Base-by-base conservation (phyloP, 2,329 filamentous ascomycete genomes). In the Fusarium udum region DNA sequence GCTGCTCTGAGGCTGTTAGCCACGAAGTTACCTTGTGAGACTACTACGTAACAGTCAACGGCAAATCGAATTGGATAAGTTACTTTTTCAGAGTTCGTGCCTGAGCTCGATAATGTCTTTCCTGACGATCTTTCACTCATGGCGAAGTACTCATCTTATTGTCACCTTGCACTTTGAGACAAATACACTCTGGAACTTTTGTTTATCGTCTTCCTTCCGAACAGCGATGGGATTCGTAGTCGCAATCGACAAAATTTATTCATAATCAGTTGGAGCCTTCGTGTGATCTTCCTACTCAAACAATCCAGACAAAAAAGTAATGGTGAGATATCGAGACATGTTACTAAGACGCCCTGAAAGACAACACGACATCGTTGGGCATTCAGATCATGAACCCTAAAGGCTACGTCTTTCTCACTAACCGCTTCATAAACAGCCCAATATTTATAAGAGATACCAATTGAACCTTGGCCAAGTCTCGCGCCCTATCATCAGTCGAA, bases 121-220 rank as follows among this genome's bases (percentile, higher is more conserved):
- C 20, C 31, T 32, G 37, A 22, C 45, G 24, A 51, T 53, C 12
- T 36, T 32, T 32, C 34, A 8, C 16, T 31, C 9, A 45, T 31
- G 13, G 42, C 31, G 32, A 48, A 18, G 40, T 16, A 31, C 42
- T 34, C 39, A 18, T 46, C 31, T 49, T 37, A 62, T 34, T 28
- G 57, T 46, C 40, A 26, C 34, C 51, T 28, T 31, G 42, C 26
- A 42, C 26, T 55, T 42, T n/a, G 7, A 55, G 51, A 55, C 36
- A 3, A 24, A 18, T n/a, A 13, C 11, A 4, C 24, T 18, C 36
- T 36, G 56, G 64, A 62, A 68, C 64, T 63, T 69, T 68, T 68
- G 56, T 68, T 46, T 52, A 24, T 32, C 24, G 13, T 49, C 24
- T 61, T 52, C 26, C 34, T 67, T 22, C 28, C 15, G 10, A 18